A percentile compares a stretch with the other conserved stretches of the same genome.
Evolutionary conservation across 768 basidiomycete genomes (phyloP).

Genomic region (Tulasnella sp.): DNA sequence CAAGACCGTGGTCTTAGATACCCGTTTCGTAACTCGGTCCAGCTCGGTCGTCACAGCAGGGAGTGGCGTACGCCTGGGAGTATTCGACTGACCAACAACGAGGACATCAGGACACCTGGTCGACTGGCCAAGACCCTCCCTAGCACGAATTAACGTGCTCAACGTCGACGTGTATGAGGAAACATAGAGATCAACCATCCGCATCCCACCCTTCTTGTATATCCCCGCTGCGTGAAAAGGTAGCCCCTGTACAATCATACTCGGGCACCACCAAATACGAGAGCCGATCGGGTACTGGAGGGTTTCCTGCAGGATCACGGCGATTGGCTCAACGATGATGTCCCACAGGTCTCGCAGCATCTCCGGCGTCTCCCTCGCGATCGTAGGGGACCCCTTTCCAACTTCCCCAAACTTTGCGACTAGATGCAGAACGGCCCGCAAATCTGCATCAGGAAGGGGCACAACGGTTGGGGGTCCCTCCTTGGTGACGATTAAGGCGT

Average conservation of each 20-base stretch:
- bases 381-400: too few relatives aligned
- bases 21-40: neutral
- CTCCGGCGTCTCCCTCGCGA: neutral
- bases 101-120: neutral
- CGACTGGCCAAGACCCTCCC: neutral
- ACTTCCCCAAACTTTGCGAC: neutral
- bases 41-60: neutral
- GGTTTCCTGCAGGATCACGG: neutral
- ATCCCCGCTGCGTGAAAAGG: neutral
- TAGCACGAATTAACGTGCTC: neutral
- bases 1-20: neutral
- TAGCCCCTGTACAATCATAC: neutral
- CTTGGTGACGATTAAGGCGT: neutral
- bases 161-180: constrained; percentile 1
- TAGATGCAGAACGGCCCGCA: neutral
- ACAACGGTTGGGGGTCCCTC: neutral
- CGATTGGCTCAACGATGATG: neutral
- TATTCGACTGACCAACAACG: neutral
- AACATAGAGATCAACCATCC: neutral
- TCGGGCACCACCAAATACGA: constrained; percentile 1
- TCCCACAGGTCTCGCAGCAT: neutral
- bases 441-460: neutral
- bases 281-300: neutral
- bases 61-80: neutral
- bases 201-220: neutral